phyloP scores from a whole-genome alignment of 164 flowering plant genomes.

The Euptelea pleiosperma region DNA sequence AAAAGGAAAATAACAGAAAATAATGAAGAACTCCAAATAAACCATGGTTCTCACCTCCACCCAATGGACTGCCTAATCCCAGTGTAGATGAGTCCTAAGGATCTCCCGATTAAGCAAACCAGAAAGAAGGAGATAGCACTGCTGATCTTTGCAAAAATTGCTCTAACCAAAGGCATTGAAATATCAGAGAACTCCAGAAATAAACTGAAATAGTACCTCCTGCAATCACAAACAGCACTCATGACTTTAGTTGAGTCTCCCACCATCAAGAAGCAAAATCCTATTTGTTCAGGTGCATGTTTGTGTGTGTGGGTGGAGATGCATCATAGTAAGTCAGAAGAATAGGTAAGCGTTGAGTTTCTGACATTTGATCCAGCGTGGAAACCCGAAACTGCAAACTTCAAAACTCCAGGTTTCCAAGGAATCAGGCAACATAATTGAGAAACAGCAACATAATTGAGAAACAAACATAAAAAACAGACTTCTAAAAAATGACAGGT shows the following conservation, averaged over 20 bases:
- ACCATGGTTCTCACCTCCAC: conserved; percentile 50
- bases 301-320: background rate
- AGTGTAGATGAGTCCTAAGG: conserved; percentile 83
- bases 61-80: conserved; percentile 90
- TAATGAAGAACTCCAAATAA: background rate
- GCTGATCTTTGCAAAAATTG: conserved; percentile 53
- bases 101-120: conserved; percentile 85
- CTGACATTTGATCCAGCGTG: background rate
- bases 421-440: too few species aligned
- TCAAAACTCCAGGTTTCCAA: too few species aligned
- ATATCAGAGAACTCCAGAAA: conserved; percentile 85
- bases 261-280: background rate
- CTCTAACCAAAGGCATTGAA: conserved; percentile 67
- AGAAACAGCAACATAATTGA: too few species aligned
- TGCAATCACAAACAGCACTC: conserved; percentile 36
- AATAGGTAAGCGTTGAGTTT: background rate
- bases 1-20: background rate
- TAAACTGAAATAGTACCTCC: conserved; percentile 95
- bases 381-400: background rate
- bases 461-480: background rate
- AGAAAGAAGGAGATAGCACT: conserved; percentile 85
- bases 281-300: background rate
- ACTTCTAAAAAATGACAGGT: too few species aligned
- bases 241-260: background rate
- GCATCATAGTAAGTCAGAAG: background rate